Conservation (phyloP, 192 early-diverging fungal species). For the Chytriomyces confervae region DNA sequence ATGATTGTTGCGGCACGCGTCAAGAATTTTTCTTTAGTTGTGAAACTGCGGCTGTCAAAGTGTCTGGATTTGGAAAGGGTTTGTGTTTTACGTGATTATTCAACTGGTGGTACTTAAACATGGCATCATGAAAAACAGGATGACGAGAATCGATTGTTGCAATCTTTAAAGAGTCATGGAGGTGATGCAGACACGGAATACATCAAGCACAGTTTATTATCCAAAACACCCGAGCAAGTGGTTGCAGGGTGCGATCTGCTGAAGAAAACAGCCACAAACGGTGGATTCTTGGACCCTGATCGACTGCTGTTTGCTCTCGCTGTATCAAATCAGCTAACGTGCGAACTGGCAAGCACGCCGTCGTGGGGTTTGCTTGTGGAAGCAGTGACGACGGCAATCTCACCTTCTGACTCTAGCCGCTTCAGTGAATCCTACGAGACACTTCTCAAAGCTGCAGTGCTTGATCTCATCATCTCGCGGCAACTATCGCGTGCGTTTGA, state of each 20-base stretch:
- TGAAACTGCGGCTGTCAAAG: not conserved
- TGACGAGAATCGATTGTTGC: not conserved
- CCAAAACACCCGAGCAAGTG: not conserved
- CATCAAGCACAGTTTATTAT: slow-evolving; percentile 22
- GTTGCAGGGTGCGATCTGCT: not conserved
- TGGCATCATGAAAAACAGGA: not conserved
- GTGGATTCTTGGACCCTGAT: not conserved
- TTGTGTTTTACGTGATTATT: not conserved
- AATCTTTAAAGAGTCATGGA: not conserved
- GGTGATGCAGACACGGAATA: not conserved
- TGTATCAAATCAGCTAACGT: not conserved
- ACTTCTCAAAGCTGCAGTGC: not conserved
- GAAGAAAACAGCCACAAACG: not conserved
- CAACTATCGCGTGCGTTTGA: slow-evolving; percentile 5
- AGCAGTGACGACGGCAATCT: not conserved
- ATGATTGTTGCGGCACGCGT: not conserved
- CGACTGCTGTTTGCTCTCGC: not conserved
- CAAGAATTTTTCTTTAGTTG: not conserved
- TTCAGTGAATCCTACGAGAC: not conserved
- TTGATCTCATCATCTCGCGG: slow-evolving; percentile 16
- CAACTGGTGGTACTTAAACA: not conserved
- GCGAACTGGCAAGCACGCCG: not conserved
- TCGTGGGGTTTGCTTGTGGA: slow-evolving; percentile 13
- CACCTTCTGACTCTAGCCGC: not conserved
- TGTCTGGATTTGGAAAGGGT: not conserved